phyloP scores from a whole-genome alignment of 2,329 filamentous ascomycete genomes.

The Trichoderma koningii region DNA sequence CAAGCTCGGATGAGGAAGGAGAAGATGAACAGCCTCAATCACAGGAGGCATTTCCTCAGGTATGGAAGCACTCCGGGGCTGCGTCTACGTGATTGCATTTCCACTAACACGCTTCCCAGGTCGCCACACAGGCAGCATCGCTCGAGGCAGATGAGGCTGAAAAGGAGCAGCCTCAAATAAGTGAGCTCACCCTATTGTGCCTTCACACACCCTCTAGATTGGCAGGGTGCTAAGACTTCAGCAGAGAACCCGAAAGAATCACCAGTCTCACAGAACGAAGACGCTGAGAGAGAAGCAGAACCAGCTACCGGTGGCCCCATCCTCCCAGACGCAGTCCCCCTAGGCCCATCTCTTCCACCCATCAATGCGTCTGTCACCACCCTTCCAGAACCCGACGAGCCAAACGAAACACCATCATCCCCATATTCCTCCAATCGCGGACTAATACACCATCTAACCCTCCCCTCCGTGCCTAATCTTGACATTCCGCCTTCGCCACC shows the following conservation, averaged over 20 bases:
- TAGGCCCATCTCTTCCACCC: slow-evolving; percentile 46
- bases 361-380: slow-evolving; percentile 32
- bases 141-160: slow-evolving; percentile 9
- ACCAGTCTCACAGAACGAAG: neutral
- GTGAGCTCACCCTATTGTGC: neutral
- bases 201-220: neutral
- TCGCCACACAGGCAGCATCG: slow-evolving; percentile 16
- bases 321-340: slow-evolving; percentile 37
- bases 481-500: slow-evolving; percentile 74
- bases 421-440: slow-evolving; percentile 66
- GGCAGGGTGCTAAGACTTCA: neutral
- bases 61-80: slow-evolving; percentile 1
- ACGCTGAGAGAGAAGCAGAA: slow-evolving; percentile 13
- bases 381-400: slow-evolving; percentile 30
- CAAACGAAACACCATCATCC: slow-evolving; percentile 50
- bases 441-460: slow-evolving; percentile 69
- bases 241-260: neutral
- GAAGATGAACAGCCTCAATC: slow-evolving; percentile 33
- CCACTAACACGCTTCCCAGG: slow-evolving; percentile 20
- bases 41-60: neutral
- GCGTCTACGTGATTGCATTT: neutral
- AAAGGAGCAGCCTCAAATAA: neutral
- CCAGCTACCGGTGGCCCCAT: slow-evolving; percentile 35
- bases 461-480: slow-evolving; percentile 71
- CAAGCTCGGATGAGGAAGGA: slow-evolving; percentile 55